phyloP scores from a whole-genome alignment of 2,329 filamentous ascomycete genomes.

The Cordyceps fumosorosea region DNA sequence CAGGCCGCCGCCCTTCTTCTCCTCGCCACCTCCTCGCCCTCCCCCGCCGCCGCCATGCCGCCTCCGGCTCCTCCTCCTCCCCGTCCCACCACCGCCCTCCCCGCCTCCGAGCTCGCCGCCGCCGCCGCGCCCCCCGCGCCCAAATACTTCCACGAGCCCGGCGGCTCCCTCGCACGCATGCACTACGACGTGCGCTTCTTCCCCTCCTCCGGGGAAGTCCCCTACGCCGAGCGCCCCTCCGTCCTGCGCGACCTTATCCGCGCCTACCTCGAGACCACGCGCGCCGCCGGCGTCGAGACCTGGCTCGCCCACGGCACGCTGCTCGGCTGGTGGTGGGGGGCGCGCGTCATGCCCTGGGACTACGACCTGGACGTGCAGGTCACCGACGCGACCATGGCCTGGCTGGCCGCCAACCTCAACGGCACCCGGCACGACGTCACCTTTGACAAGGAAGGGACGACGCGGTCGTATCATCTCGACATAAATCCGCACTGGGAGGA shows the following conservation, averaged over 20 bases:
- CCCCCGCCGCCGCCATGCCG: not conserved
- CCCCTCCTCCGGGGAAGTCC: slow-evolving; percentile 54
- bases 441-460: slow-evolving; percentile 29
- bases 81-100: not conserved
- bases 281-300: slow-evolving; percentile 61
- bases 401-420: slow-evolving; percentile 61
- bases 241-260: slow-evolving; percentile 64
- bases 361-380: slow-evolving; percentile 81
- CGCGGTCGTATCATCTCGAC: slow-evolving; percentile 59
- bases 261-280: slow-evolving; percentile 65
- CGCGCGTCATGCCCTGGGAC: slow-evolving; percentile 72
- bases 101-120: not conserved
- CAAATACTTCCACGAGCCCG: slow-evolving; percentile 64
- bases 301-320: slow-evolving; percentile 84
- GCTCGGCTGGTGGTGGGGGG: slow-evolving; percentile 87
- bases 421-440: slow-evolving; percentile 54
- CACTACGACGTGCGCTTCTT: slow-evolving; percentile 75
- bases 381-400: slow-evolving; percentile 56
- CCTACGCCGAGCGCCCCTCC: slow-evolving; percentile 59
- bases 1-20: not conserved
- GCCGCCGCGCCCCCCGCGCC: slow-evolving; percentile 2
- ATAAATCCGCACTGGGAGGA: slow-evolving; percentile 65
- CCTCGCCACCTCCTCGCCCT: not conserved
- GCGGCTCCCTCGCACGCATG: slow-evolving; percentile 50
- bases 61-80: not conserved